These are phyloP conservation scores for Chaetomiaceae sp. DNA, from an alignment of 2,329 filamentous ascomycete genomes.

Conservation along the genomic window DNA sequence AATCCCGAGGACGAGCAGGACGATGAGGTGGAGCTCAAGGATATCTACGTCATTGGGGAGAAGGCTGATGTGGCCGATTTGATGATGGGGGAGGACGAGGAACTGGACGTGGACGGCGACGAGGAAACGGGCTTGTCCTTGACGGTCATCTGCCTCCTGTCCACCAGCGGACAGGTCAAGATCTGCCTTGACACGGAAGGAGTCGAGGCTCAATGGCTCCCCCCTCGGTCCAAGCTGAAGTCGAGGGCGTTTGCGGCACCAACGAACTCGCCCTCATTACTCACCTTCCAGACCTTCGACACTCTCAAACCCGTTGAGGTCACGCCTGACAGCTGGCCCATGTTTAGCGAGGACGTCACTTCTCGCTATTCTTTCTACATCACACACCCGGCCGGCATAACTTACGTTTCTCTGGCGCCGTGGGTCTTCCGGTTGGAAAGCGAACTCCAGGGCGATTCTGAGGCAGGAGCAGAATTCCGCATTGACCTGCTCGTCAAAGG, in stretches of 20 bases:
- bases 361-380: slow-evolving; percentile 62
- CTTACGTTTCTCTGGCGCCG: slow-evolving; percentile 54
- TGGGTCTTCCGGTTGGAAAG: slow-evolving; percentile 63
- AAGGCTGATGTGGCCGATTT: slow-evolving; percentile 57
- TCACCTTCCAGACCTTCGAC: slow-evolving; percentile 61
- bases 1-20: slow-evolving; percentile 49
- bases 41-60: slow-evolving; percentile 59
- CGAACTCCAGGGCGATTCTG: slow-evolving; percentile 53
- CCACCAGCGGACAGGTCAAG: slow-evolving; percentile 56
- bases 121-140: slow-evolving; percentile 59
- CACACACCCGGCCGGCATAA: slow-evolving; percentile 57
- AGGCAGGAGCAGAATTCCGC: slow-evolving; percentile 57
- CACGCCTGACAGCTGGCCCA: slow-evolving; percentile 55
- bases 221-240: slow-evolving; percentile 50
- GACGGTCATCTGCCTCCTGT: slow-evolving; percentile 55
- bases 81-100: slow-evolving; percentile 62
- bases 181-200: slow-evolving; percentile 59
- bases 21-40: slow-evolving; percentile 54
- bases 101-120: slow-evolving; percentile 52
- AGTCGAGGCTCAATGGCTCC: slow-evolving; percentile 63
- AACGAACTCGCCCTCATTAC: slow-evolving; percentile 43
- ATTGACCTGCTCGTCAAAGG: slow-evolving; percentile 57
- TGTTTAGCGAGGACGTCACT: slow-evolving; percentile 57
- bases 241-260: slow-evolving; percentile 37
- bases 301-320: slow-evolving; percentile 53